phyloP scores from a whole-genome alignment of 176 grass and related monocot species.

The Carex pumila region DNA sequence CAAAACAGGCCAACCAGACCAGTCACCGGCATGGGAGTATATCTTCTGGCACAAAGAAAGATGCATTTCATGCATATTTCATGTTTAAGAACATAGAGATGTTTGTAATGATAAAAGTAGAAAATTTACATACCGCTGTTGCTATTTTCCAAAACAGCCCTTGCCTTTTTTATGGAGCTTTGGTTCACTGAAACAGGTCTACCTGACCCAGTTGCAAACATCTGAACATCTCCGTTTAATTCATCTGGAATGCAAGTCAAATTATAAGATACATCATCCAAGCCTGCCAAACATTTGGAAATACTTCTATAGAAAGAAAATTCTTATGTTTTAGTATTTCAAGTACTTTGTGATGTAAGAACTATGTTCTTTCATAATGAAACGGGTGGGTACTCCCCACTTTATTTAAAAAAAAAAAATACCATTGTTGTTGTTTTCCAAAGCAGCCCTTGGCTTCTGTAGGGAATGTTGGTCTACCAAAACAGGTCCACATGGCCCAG shows the following conservation, averaged over 20 bases:
- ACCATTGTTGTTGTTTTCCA: conserved; percentile 29
- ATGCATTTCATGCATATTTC: neutral
- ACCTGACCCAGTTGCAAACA: conserved; percentile 65
- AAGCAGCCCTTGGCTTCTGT: conserved; percentile 27
- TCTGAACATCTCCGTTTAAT: conserved; percentile 27
- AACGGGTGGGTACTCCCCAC: too few relatives aligned
- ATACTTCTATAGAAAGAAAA: conserved; percentile 29
- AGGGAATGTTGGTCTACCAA: conserved; percentile 31
- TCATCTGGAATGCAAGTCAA: conserved; percentile 22
- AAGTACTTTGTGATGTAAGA: too few relatives aligned
- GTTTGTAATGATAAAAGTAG: neutral
- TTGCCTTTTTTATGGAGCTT: conserved; percentile 50
- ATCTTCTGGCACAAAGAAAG: neutral
- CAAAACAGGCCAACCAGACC: neutral
- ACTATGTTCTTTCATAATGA: too few relatives aligned
- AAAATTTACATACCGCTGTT: neutral
- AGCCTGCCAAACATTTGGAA: conserved; percentile 14
- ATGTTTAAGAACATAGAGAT: neutral
- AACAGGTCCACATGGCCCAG: conserved; percentile 34
- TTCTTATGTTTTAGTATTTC: neutral
- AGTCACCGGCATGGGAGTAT: neutral
- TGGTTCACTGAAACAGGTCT: conserved; percentile 44
- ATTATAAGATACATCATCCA: conserved; percentile 20
- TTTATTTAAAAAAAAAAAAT: neutral
- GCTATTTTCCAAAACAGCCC: conserved; percentile 43